Percentiles rank a stretch among this genome's conserved stretches.
Conservation (phyloP, 441 rosid genomes). For the Populus hybrid region DNA sequence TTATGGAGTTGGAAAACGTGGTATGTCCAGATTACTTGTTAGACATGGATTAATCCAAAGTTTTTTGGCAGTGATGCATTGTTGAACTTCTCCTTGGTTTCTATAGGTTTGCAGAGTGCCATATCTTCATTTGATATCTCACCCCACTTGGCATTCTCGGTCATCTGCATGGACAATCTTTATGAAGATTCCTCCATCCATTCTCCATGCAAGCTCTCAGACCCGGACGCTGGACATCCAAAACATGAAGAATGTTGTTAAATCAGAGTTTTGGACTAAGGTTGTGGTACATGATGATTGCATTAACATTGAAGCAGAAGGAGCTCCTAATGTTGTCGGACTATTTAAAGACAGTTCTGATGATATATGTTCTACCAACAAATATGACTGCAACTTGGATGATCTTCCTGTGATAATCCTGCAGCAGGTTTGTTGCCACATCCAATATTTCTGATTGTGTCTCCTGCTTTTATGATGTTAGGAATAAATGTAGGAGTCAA, state of each 20-base stretch:
- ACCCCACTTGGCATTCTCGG: slow-evolving; percentile 94
- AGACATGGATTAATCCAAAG: not conserved
- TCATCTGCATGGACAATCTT: slow-evolving; percentile 88
- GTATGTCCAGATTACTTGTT: slow-evolving; percentile 37
- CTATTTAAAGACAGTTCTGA: slow-evolving; percentile 68
- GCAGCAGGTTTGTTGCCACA: slow-evolving; percentile 63
- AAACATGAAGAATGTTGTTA: slow-evolving; percentile 39
- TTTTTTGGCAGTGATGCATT: slow-evolving; percentile 6
- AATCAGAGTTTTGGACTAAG: slow-evolving; percentile 79
- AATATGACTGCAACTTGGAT: slow-evolving; percentile 72
- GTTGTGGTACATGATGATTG: slow-evolving; percentile 71
- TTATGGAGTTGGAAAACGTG: slow-evolving; percentile 71
- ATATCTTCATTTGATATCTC: slow-evolving; percentile 85
- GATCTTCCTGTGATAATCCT: slow-evolving; percentile 75
- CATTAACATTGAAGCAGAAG: slow-evolving; percentile 81
- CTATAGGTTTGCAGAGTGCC: slow-evolving; percentile 70
- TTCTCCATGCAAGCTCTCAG: slow-evolving; percentile 52
- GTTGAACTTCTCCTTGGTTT: slow-evolving; percentile 13
- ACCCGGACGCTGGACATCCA: slow-evolving; percentile 33
- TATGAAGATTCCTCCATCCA: slow-evolving; percentile 74
- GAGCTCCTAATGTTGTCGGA: slow-evolving; percentile 81
- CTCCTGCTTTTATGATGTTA: not conserved
- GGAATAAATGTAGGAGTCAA: not conserved
- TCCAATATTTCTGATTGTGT: slow-evolving; percentile 1
- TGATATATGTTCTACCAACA: slow-evolving; percentile 61